These are phyloP conservation scores for Phycomyces blakesleeanus DNA, from an alignment of 192 early-diverging fungal species.

Conservation along the genomic window DNA sequence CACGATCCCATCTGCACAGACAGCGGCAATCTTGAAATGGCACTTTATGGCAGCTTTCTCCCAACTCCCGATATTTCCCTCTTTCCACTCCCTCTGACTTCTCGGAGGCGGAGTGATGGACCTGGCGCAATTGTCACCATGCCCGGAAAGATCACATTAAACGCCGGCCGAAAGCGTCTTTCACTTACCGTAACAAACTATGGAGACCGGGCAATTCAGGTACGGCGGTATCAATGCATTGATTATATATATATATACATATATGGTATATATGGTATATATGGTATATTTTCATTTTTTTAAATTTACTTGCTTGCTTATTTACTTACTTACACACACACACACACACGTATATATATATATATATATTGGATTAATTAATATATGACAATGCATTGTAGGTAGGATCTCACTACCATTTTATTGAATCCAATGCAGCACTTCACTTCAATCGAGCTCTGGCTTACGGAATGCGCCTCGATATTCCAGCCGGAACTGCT, in stretches of 20 bases:
- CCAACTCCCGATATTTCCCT: slow-evolving; percentile 64
- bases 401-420: slow-evolving; percentile 90
- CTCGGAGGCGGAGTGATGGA: slow-evolving; percentile 26
- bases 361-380: no score
- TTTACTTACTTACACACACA: no score
- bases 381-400: no score
- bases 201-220: slow-evolving; percentile 92
- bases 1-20: slow-evolving; percentile 84
- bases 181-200: slow-evolving; percentile 81
- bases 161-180: slow-evolving; percentile 68
- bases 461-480: slow-evolving; percentile 83
- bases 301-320: no score
- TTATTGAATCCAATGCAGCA: slow-evolving; percentile 85
- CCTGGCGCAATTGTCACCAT: slow-evolving; percentile 67
- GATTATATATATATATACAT: no score
- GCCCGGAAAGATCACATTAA: slow-evolving; percentile 69
- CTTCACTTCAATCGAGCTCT: slow-evolving; percentile 80
- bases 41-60: slow-evolving; percentile 86
- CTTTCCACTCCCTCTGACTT: slow-evolving; percentile 45
- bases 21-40: slow-evolving; percentile 77
- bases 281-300: no score
- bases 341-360: no score
- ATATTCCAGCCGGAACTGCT: slow-evolving; percentile 92
- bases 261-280: no score
- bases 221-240: no score